Conservation (phyloP, 768 basidiomycete genomes). For the Lactarius hengduanensis region DNA sequence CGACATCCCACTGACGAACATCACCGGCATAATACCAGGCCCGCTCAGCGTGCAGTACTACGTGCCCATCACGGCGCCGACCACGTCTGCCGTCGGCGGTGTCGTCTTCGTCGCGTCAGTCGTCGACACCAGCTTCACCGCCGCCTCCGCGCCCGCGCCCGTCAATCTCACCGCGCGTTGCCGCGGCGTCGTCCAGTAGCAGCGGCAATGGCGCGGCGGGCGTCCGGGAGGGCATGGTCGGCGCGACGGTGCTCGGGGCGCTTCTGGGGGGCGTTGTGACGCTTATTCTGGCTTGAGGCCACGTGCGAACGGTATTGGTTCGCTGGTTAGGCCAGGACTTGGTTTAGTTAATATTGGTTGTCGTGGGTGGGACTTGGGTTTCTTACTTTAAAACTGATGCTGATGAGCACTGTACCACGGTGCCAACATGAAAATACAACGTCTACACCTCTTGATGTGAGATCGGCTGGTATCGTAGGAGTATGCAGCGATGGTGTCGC, state of each 20-base stretch:
- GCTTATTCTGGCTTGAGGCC: neutral
- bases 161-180: conserved; percentile 40
- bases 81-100: no score
- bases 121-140: conserved; percentile 39
- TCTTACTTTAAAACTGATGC: no score
- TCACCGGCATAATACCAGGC: conserved; percentile 34
- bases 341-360: no score
- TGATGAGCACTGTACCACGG: no score
- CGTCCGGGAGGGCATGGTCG: neutral
- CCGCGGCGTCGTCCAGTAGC: neutral
- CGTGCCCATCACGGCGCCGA: no score
- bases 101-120: conserved; percentile 28
- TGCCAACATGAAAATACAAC: no score
- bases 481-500: no score
- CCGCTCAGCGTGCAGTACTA: no score
- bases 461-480: no score
- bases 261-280: neutral
- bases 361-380: no score
- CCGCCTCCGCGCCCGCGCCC: conserved; percentile 30
- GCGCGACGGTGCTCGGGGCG: neutral
- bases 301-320: neutral
- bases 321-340: no score
- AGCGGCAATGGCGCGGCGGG: neutral
- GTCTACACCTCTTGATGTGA: no score
- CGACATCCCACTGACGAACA: conserved; percentile 41